phyloP scores from a whole-genome alignment of 495 filamentous ascomycete species.

The Aspergillus nidulans region DNA sequence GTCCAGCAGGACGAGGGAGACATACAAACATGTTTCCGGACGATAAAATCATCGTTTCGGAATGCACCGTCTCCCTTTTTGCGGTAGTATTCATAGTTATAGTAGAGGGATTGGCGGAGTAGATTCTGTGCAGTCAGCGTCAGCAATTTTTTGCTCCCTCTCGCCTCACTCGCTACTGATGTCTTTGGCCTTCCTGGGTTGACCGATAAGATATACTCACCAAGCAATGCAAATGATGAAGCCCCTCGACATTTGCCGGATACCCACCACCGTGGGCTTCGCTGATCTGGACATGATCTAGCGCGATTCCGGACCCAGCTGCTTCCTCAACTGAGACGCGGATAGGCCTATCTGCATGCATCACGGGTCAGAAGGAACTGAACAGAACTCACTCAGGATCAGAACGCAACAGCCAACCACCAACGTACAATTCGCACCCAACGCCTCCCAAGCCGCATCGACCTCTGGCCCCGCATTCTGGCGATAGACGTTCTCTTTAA shows the following conservation, averaged over 20 bases:
- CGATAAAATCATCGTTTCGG: constrained; percentile 44
- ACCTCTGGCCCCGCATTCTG: constrained; percentile 48
- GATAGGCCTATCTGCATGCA: constrained; percentile 32
- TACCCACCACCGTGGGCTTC: constrained; percentile 50
- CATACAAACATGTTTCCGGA: constrained; percentile 45
- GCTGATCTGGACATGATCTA: constrained; percentile 48
- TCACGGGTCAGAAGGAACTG: background rate
- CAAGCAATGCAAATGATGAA: constrained; percentile 57
- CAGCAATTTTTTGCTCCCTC: background rate
- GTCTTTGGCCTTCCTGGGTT: too few species aligned
- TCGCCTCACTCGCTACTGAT: too few species aligned
- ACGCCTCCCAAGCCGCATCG: constrained; percentile 53
- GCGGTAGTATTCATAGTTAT: constrained; percentile 55
- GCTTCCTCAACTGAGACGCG: constrained; percentile 36
- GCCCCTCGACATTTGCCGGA: constrained; percentile 51
- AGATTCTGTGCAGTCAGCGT: constrained; percentile 36
- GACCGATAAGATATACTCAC: too few species aligned
- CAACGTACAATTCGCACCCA: constrained; percentile 47
- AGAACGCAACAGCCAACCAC: too few species aligned
- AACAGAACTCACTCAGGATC: too few species aligned
- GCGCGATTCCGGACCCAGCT: constrained; percentile 33
- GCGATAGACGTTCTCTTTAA: constrained; percentile 51
- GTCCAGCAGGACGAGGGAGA: background rate
- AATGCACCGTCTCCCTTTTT: constrained; percentile 43
- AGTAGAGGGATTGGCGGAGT: constrained; percentile 50